These are phyloP conservation scores for Cicer pinnatifidum DNA, from an alignment of 306 rosid genomes.

Conservation along the genomic window DNA sequence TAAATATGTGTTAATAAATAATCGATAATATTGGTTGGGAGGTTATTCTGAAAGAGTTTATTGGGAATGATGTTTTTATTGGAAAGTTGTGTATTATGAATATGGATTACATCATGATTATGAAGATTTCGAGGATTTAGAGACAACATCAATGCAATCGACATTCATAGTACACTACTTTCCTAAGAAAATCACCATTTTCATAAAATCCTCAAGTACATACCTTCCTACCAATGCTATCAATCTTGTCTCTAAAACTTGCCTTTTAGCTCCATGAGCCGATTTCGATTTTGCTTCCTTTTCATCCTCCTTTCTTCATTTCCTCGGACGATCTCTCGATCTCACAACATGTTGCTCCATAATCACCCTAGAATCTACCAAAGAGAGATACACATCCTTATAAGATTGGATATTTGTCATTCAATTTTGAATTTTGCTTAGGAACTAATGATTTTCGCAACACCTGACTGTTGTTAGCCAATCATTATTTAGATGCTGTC, in stretches of 20 bases:
- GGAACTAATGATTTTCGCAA: too few species aligned
- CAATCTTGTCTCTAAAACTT: conserved; percentile 47
- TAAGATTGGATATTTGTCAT: too few species aligned
- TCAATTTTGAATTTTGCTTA: too few species aligned
- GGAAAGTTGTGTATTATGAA: too few species aligned
- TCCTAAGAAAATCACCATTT: conserved; percentile 72
- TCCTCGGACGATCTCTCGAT: conserved; percentile 91
- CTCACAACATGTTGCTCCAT: conserved; percentile 73
- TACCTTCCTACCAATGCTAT: conserved; percentile 67
- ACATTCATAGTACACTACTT: conserved; percentile 63
- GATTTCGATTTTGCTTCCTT: conserved; percentile 35
- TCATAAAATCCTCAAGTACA: conserved; percentile 64
- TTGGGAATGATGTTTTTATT: too few species aligned
- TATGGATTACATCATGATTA: too few species aligned
- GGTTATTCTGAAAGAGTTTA: too few species aligned
- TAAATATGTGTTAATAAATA: too few species aligned
- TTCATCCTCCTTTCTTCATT: conserved; percentile 63
- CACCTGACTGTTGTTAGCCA: too few species aligned
- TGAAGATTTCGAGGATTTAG: too few species aligned
- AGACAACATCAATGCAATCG: conserved; percentile 60
- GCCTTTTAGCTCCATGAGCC: conserved; percentile 55
- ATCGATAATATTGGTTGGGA: too few species aligned
- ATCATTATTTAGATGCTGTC: too few species aligned
- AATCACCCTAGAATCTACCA: conserved; percentile 28
- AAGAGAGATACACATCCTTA: not conserved